phyloP scores from a whole-genome alignment of 225 moss, liverwort and hornwort species.

The Pseudoscleropodium purum region DNA sequence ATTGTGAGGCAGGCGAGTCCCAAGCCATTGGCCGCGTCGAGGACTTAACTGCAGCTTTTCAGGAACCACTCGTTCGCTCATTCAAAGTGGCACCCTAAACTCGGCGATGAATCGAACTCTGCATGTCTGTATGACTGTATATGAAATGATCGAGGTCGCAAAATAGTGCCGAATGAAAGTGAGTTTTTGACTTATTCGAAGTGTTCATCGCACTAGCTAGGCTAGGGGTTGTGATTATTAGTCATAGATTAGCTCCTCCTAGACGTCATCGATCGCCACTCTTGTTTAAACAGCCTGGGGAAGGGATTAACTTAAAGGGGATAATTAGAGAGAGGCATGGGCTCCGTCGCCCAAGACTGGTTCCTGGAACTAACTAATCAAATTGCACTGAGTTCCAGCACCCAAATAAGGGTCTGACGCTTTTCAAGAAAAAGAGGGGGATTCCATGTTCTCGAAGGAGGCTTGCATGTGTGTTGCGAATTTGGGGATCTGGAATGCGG shows the following conservation, averaged over 20 bases:
- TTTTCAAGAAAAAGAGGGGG: background rate
- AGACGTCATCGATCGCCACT: background rate
- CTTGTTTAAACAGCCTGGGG: background rate
- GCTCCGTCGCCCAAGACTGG: background rate
- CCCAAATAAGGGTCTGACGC: background rate
- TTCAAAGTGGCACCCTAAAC: background rate
- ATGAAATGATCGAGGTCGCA: background rate
- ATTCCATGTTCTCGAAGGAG: background rate
- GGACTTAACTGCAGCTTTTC: background rate
- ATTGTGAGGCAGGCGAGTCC: background rate
- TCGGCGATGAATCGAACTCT: background rate
- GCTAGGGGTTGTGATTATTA: background rate
- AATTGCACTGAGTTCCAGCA: background rate
- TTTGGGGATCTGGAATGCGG: background rate
- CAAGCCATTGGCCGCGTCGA: background rate
- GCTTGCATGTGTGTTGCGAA: background rate
- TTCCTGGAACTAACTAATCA: background rate
- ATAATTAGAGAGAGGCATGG: background rate
- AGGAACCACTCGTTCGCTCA: background rate
- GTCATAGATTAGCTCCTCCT: background rate
- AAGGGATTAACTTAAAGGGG: no score
- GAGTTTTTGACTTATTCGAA: background rate
- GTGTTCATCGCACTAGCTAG: background rate
- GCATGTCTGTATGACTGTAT: background rate
- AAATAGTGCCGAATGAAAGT: background rate